Base-by-base conservation (phyloP, 805 yeast genomes). In the Wickerhamomyces chambardii region DNA sequence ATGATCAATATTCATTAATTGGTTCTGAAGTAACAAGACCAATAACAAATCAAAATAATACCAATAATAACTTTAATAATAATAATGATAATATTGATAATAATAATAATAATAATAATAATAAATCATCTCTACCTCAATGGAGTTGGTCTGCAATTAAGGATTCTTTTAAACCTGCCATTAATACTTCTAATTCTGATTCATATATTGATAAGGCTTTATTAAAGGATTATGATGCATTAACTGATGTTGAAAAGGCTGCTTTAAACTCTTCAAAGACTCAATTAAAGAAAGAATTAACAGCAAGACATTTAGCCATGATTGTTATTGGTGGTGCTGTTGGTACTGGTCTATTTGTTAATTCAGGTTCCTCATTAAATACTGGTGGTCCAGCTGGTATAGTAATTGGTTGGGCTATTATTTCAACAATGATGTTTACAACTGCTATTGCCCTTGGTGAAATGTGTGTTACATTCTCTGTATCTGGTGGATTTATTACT, bases 301-400 rank as follows among this genome's bases (percentile, higher is more conserved):
- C 42, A 1, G 37, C 64, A 7, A 63, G 84, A 47, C 84, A 78
- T 53, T 61, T 79, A 40, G 77, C 75, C 39, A 73, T 80, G 80
- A 78, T 80, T 47, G 79, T 84, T 29, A 69, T 79, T 33, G 83
- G 84, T 25, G 81, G 84, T 27, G 70, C 78, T 40, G 73, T 78
- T 32, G 85, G 85, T 41, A 75, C 83, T 5, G 85, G 85, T 49
- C 56, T 78, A 38, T 73, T 79, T 45, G 73, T 79, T 31, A 83
- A 84, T 42, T 61, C 74, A 14, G 84, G 83, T 17, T 55, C 61
- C 17, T 67, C 78, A 5, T 65, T 79, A 44, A 51, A 58, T 28
- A 55, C 59, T 11, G 77, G 77, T 36, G 84, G 84, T 10, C 82
- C 84, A 2, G 84, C 69, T 12, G 64, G 66, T 26, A 41, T 69